Base-by-base conservation (phyloP, 148 eudicot species). In the Nepenthes mirabilis region DNA sequence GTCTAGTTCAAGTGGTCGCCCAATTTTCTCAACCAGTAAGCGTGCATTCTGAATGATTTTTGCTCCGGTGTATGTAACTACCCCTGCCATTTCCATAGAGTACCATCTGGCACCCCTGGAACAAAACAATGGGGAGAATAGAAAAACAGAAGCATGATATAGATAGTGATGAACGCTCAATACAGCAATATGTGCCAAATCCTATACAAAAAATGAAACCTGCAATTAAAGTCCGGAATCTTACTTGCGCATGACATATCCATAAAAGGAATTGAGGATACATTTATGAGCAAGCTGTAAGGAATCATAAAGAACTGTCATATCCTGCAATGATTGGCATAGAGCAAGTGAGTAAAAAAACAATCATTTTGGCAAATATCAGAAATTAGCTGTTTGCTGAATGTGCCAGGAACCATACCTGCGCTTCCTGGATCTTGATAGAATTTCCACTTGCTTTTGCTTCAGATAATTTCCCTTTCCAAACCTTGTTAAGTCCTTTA, bases 81-180 rank as follows among this genome's bases (percentile, higher is more conserved):
- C 97, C 55, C 99, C 99, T 67, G 99, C 99, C 99, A 93, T 93
- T 82, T 93, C 99, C 99, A 93, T 93, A 36, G 99, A 93, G 66
- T 89, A 93, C 99, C 99, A 93, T 74, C 99, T 79, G 58, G 99
- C 99, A 79, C 99, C 99, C 77, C 99, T 93, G 65, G 11, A 63
- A 61, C 52, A 43, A 23, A 65, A 35, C 33, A 36, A 34, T n/a
- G 13, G 57, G 53, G 55, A 14, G 11, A 37, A 43, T 13, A 59
- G 51, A 57, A 68, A 8, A 12, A 58, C 6, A 65, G 14, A 7
- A 52, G 36, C 6, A 55, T 1, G 12, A 1, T 11, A 3, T 11
- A 5, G 13, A 11, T 49, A 5, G 12, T n/a, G n/a, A 49, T 49
- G 52, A 49, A 10, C 13, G 14, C 14, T 2, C 12, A 49, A 49